Evolutionary conservation across 2,329 filamentous ascomycete species (phyloP), one percentile per base, ranked within the genome.

Genomic region (Hirsutella rhossiliensis): DNA sequence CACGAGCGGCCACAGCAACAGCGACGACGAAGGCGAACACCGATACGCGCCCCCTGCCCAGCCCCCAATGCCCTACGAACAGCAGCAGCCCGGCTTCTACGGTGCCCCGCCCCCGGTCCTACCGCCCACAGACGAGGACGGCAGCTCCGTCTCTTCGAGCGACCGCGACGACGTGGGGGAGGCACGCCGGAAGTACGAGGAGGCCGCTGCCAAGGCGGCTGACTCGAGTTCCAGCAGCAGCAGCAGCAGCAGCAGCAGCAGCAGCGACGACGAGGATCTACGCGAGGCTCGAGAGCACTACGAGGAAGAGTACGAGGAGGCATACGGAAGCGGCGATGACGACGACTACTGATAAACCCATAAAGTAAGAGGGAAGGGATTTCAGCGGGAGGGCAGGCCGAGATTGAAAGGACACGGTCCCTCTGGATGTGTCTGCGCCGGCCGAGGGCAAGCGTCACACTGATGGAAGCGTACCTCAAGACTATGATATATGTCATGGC

Each of bases 261-360:
- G 66, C 51, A 77, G 71, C 47, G 72, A 73, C 47, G 55, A 63
- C 4, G 65, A 78, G 56, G 68, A 69, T 44, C 57, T 75, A 4
- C 68, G 75, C 48, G 73, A 78, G 55, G 71, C 71, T 2, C 50
- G 70, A 43, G 59, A 71, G 52, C 70, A 69, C 53, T 72, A 73
- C 45, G 60, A 69, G 40, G 71, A 76, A 54, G 65, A 65, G 41
- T 69, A 71, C 42, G 68, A 72, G 49, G 69, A 69, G 43, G 56
- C 53, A 2, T 68, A 68, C 17, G 56, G 55, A n/a, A 50, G 53
- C 41, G 50, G 54, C n/a, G 56, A 54, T n/a, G 56, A 56, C 19
- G 49, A 56, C 41, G 49, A 50, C 20, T 37, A 50, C 17, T 32
- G 38, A 38, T 40, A 13, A 13, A 17, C 29, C 9, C 8, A 11